Conservation (phyloP, 331 rosid genomes). For the Acacia concinna region DNA sequence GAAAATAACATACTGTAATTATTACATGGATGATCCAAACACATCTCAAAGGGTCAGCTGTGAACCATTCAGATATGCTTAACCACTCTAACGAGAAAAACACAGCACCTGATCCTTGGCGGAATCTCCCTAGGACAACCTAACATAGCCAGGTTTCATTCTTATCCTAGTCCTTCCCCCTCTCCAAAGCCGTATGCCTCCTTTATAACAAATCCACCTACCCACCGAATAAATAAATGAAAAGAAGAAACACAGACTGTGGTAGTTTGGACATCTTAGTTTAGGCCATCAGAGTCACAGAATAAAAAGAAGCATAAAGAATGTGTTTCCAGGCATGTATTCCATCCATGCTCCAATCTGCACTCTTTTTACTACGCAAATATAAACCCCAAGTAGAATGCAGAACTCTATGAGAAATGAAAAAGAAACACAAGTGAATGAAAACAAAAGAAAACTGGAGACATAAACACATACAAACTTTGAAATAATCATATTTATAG, state of each 20-base stretch:
- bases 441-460: background rate
- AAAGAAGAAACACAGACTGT: background rate
- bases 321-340: background rate
- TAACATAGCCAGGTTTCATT: background rate
- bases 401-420: background rate
- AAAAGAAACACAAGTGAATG: background rate
- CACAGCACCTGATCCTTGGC: background rate
- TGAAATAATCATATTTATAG: background rate
- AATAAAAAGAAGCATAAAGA: background rate
- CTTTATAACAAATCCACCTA: background rate
- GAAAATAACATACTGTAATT: background rate
- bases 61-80: background rate
- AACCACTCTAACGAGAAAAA: background rate
- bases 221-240: background rate
- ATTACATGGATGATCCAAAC: background rate
- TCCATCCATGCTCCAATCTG: background rate
- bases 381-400: background rate
- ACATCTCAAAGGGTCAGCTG: background rate
- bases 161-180: background rate
- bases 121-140: background rate
- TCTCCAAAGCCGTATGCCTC: background rate
- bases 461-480: background rate
- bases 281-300: background rate
- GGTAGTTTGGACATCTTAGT: background rate
- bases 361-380: background rate